These are phyloP conservation scores for Yamadazyma kitorensis DNA, from an alignment of 805 yeast species.

Conservation along the genomic window DNA sequence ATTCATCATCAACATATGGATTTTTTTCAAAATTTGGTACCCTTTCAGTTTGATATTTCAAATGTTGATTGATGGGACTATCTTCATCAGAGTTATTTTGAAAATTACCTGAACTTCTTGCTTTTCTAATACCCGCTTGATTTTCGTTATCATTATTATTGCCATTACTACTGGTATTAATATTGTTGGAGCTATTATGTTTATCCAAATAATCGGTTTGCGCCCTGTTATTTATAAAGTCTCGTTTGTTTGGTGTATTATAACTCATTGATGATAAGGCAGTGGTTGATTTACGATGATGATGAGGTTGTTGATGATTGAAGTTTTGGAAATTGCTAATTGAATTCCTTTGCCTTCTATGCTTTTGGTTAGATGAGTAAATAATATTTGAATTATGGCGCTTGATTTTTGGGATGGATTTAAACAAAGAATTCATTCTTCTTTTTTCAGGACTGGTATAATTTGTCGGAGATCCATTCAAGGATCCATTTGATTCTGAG, in stretches of 20 bases:
- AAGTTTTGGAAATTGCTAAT: conserved; percentile 12
- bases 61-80: conserved; percentile 8
- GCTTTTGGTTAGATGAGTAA: conserved; percentile 2
- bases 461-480: conserved; percentile 15
- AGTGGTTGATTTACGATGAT: conserved; percentile 11
- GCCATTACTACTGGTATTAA: conserved; percentile 3
- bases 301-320: conserved; percentile 1
- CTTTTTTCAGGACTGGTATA: conserved; percentile 10
- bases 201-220: conserved; percentile 7
- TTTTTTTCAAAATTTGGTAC: conserved; percentile 20
- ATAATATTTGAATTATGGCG: conserved; percentile 23
- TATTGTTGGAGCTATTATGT: not conserved
- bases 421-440: conserved; percentile 6
- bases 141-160: too few relatives aligned
- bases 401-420: conserved; percentile 19
- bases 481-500: not conserved
- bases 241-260: conserved; percentile 6
- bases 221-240: conserved; percentile 3
- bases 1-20: conserved; percentile 20
- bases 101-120: conserved; percentile 36
- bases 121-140: conserved; percentile 23
- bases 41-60: conserved; percentile 19
- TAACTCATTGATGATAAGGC: conserved; percentile 12
- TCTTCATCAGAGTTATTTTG: conserved; percentile 11
- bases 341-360: conserved; percentile 11